These are phyloP conservation scores for Phycomyces nitens DNA, from an alignment of 192 early-diverging fungal genomes.

Conservation along the genomic window DNA sequence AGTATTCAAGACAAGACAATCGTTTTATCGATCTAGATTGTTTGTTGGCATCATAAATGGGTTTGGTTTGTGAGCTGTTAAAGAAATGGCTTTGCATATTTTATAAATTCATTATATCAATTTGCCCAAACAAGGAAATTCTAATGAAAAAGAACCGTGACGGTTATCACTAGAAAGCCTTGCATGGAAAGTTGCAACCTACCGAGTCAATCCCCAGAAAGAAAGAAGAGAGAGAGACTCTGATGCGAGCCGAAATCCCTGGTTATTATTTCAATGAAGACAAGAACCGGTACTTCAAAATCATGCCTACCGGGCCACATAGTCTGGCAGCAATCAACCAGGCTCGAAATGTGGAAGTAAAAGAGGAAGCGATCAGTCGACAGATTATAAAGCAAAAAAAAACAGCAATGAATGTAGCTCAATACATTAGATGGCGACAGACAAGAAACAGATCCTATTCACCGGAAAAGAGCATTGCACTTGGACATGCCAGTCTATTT, in stretches of 20 bases:
- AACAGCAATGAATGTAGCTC: neutral
- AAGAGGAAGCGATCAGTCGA: neutral
- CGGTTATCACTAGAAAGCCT: no score
- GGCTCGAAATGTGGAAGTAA: neutral
- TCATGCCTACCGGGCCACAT: constrained; percentile 23
- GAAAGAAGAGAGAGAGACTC: no score
- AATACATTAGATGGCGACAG: neutral
- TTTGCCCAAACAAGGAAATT: no score
- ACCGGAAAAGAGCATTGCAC: neutral
- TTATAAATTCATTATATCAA: no score
- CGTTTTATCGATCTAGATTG: no score
- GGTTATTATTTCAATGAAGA: constrained; percentile 36
- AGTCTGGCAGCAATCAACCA: constrained; percentile 12
- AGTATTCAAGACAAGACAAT: no score
- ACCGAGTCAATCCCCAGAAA: no score
- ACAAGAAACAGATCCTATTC: neutral
- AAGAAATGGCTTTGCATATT: no score
- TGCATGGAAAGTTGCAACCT: no score
- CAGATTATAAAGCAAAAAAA: neutral
- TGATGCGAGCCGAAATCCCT: constrained; percentile 20
- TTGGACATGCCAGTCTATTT: neutral
- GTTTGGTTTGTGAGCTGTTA: no score
- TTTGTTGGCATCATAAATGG: no score
- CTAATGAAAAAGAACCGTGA: no score
- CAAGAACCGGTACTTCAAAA: constrained; percentile 34